A percentile compares a stretch with the other conserved stretches of the same genome.
Evolutionary conservation across 1,284 basidiomycete genomes (phyloP).

Genomic region (Apiotrichum laibachii): DNA sequence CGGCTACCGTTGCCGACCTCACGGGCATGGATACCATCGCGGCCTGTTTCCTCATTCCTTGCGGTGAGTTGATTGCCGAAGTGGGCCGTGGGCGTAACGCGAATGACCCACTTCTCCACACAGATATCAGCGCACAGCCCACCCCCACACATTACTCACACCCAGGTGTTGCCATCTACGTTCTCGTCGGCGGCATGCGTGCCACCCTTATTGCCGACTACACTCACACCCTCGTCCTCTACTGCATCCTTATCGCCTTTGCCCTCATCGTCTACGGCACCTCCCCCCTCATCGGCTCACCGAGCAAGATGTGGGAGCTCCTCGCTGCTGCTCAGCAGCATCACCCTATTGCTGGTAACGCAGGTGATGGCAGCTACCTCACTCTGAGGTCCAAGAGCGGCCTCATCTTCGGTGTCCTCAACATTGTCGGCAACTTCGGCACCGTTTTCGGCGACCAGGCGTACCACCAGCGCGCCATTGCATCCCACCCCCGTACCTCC

Average conservation of each 20-base stretch:
- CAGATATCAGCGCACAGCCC: too few species aligned
- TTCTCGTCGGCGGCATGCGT: slow-evolving; percentile 57
- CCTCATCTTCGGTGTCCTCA: slow-evolving; percentile 78
- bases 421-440: slow-evolving; percentile 69
- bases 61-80: neutral
- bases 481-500: slow-evolving; percentile 73
- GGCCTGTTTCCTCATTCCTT: slow-evolving; percentile 65
- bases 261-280: slow-evolving; percentile 70
- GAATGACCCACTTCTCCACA: too few species aligned
- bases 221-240: slow-evolving; percentile 75
- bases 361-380: slow-evolving; percentile 60
- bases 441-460: slow-evolving; percentile 59
- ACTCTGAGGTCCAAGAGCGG: slow-evolving; percentile 79
- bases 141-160: neutral
- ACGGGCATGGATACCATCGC: slow-evolving; percentile 81
- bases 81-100: neutral
- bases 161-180: slow-evolving; percentile 52
- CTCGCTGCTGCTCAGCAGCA: slow-evolving; percentile 52
- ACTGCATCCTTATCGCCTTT: slow-evolving; percentile 64
- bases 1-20: slow-evolving; percentile 71
- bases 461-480: slow-evolving; percentile 77
- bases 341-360: slow-evolving; percentile 60
- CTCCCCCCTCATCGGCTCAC: slow-evolving; percentile 58
- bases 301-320: slow-evolving; percentile 58
- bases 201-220: slow-evolving; percentile 57